These are phyloP conservation scores for Gossypium mustelinum DNA, from an alignment of 345 rosid species.

Conservation along the genomic window DNA sequence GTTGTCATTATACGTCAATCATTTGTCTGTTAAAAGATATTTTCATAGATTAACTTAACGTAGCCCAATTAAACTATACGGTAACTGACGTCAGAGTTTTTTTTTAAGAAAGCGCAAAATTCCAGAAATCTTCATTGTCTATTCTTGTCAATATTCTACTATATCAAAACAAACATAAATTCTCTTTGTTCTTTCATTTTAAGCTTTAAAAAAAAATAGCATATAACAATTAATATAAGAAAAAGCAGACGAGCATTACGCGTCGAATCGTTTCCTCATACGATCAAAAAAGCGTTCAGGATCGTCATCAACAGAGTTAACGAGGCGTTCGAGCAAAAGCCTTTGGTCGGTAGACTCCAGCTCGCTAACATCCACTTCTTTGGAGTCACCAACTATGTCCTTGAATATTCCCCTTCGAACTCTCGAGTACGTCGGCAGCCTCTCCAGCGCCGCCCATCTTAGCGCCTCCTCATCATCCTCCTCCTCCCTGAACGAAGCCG, in stretches of 20 bases:
- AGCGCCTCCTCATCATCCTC: conserved; percentile 78
- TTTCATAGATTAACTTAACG: not conserved
- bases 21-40: not conserved
- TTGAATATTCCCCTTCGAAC: conserved; percentile 74
- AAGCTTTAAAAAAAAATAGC: not conserved
- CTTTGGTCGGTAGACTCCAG: conserved; percentile 65
- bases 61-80: not conserved
- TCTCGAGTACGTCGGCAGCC: conserved; percentile 73
- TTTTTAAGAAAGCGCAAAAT: not conserved
- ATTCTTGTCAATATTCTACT: not conserved
- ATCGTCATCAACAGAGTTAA: conserved; percentile 69
- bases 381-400: conserved; percentile 56
- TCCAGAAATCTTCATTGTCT: not conserved
- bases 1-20: no score
- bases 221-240: not conserved
- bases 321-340: conserved; percentile 67
- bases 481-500: conserved; percentile 58
- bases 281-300: conserved; percentile 85
- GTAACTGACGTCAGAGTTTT: not conserved
- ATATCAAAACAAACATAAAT: not conserved
- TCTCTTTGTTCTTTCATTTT: not conserved
- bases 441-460: conserved; percentile 86
- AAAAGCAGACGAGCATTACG: conserved; percentile 35
- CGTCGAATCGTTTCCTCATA: conserved; percentile 66
- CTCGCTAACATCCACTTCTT: conserved; percentile 66